A percentile compares a stretch with the other conserved stretches of the same genome.
phyloP scores from a whole-genome alignment of 306 rosid genomes.

The Cucurbita argyrosperma region DNA sequence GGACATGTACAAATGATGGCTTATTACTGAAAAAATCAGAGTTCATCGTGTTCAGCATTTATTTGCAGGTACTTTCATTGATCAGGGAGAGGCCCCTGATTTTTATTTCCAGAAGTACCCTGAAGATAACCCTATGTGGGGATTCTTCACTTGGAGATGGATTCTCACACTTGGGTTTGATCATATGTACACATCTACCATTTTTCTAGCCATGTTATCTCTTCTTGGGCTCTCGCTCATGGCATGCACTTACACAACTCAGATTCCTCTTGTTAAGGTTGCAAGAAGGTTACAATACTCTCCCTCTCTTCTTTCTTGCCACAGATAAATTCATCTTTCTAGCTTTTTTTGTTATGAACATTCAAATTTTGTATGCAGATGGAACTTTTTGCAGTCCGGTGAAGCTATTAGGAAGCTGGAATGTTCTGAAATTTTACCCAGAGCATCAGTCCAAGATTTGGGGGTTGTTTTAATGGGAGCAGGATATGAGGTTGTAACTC shows the following conservation, averaged over 20 bases:
- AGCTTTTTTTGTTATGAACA: background rate
- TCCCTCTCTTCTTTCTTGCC: background rate
- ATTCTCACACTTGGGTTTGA: constrained; percentile 82
- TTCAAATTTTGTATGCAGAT: constrained; percentile 33
- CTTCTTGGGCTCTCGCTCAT: constrained; percentile 77
- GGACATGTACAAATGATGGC: background rate
- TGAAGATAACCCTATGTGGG: constrained; percentile 67
- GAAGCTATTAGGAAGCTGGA: constrained; percentile 71
- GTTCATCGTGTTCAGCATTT: background rate
- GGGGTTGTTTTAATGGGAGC: constrained; percentile 84
- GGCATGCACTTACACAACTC: constrained; percentile 96
- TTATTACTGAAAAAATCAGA: background rate
- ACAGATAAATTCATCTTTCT: background rate
- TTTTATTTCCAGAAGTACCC: constrained; percentile 65
- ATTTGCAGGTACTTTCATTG: constrained; percentile 65
- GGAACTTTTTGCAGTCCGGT: constrained; percentile 68
- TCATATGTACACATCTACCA: constrained; percentile 74
- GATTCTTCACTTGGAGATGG: constrained; percentile 96
- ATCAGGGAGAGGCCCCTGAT: constrained; percentile 80
- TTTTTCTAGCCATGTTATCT: constrained; percentile 54
- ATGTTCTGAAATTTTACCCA: constrained; percentile 64
- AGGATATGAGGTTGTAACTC: constrained; percentile 71
- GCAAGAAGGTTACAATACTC: constrained; percentile 54
- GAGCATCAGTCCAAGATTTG: constrained; percentile 71
- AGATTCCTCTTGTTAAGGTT: constrained; percentile 79